Evolutionary conservation across 495 filamentous ascomycete genomes (phyloP), one percentile per base, ranked within the genome.

Genomic region (Xylaria palmicola): DNA sequence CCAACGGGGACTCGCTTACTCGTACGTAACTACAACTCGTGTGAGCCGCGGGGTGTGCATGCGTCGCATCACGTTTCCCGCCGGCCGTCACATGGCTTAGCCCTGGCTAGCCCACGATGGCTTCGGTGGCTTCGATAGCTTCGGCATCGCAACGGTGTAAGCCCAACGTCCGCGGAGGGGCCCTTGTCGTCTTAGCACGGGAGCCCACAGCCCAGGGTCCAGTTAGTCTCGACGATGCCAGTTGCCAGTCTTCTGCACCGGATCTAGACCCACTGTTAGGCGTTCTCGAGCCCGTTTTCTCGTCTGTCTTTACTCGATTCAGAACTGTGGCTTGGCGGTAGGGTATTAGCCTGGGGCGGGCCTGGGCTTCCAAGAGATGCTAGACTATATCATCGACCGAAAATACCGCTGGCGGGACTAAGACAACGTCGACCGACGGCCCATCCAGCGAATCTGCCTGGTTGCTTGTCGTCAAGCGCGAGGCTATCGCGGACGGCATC

Each of bases 231-330:
- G 50, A 40, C 51, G 51, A 24, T 50, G 20, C 47, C 43, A 36
- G 41, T 41, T 24, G 24, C 40, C 44, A 26, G 41, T n/a, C 17
- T 56, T 49, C 39, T 39, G 51, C 20, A 47, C 24, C 41, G 22
- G 17, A 59, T 63, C 63, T 56, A 63, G 69, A 68, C 67, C 67
- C 69, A 65, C 67, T 58, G 7, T 51, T 72, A 72, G 69, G 69
- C 69, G 62, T 72, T 66, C 58, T 66, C 62, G 34, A 65, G 57
- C 63, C 59, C 40, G 36, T 65, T n/a, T n/a, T 20, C 67, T 72
- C 69, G 69, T 72, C 55, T 72, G 58, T 60, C 41, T 64, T 69
- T 69, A 72, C 69, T 68, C 22, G 13, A 67, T 72, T 68, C 34
- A 72, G 69, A 69, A 67, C 29, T 55, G 32, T 64, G 56, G 58